Percentiles rank a stretch among this genome's conserved stretches.
Evolutionary conservation across 2,329 filamentous ascomycete genomes (phyloP).

Genomic region (Cryphonectria radicalis): DNA sequence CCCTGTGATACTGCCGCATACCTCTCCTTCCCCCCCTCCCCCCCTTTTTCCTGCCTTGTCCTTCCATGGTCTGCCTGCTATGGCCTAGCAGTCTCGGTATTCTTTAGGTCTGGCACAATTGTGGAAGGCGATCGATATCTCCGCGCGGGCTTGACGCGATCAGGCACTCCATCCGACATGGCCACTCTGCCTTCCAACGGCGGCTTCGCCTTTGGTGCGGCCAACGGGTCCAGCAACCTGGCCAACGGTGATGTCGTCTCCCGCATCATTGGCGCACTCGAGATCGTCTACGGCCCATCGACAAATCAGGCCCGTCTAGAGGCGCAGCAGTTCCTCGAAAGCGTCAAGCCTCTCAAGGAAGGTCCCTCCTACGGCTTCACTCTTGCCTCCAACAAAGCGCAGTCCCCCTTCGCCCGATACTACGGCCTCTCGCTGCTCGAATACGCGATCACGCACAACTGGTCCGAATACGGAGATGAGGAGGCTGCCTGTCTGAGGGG

Average conservation of each 20-base stretch:
- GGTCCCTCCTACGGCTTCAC: constrained; percentile 85
- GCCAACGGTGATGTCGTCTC: constrained; percentile 55
- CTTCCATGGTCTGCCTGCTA: constrained; percentile 19
- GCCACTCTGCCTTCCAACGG: constrained; percentile 27
- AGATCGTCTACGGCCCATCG: constrained; percentile 85
- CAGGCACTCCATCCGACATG: constrained; percentile 18
- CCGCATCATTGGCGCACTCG: constrained; percentile 81
- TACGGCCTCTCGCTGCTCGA: constrained; percentile 93
- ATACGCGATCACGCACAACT: constrained; percentile 84
- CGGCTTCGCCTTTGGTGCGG: constrained; percentile 30
- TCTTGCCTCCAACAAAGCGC: constrained; percentile 74
- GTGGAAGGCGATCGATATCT: constrained; percentile 20
- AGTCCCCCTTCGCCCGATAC: constrained; percentile 84
- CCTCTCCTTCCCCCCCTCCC: not conserved
- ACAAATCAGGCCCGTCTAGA: constrained; percentile 80
- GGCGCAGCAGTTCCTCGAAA: constrained; percentile 84
- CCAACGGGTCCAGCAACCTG: constrained; percentile 33
- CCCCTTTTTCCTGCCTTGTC: not conserved
- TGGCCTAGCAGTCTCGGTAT: constrained; percentile 25
- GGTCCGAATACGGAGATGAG: constrained; percentile 71
- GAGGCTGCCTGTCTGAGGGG: constrained; percentile 71
- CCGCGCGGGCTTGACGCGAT: constrained; percentile 12
- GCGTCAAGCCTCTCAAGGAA: constrained; percentile 76
- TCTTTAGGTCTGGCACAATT: constrained; percentile 23
- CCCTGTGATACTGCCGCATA: constrained; percentile 5